Evolutionary conservation across 1,139 yeast genomes (phyloP).

Genomic region (Entelexis paramagnoliae): DNA sequence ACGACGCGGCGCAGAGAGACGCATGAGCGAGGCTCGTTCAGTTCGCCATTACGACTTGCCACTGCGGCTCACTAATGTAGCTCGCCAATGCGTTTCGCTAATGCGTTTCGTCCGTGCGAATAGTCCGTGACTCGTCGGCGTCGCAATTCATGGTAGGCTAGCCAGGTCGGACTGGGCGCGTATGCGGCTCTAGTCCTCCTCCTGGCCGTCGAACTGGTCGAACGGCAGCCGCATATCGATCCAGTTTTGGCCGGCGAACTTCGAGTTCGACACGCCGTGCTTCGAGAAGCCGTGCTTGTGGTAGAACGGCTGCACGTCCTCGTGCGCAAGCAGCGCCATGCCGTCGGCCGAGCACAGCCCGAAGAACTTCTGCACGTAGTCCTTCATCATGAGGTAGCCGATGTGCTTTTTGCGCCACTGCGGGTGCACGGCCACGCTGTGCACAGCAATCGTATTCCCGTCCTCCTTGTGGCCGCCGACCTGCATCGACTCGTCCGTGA

Average conservation of each 20-base stretch:
- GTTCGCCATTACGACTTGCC: no score
- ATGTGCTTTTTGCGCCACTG: conserved; percentile 71
- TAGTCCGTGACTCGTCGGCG: no score
- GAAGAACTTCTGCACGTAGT: conserved; percentile 79
- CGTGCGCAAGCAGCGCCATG: conserved; percentile 64
- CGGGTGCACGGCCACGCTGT: conserved; percentile 68
- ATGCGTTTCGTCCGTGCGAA: no score
- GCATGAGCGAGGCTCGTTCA: no score
- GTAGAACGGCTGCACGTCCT: conserved; percentile 61
- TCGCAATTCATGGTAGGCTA: no score
- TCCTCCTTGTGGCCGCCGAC: conserved; percentile 60
- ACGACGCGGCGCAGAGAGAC: no score
- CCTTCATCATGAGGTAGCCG: conserved; percentile 74
- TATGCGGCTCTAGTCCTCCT: conserved; percentile 2
- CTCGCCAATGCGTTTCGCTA: no score
- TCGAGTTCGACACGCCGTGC: conserved; percentile 50
- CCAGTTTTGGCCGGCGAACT: conserved; percentile 56
- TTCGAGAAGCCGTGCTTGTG: conserved; percentile 66
- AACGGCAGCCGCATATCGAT: conserved; percentile 54
- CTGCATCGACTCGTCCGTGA: conserved; percentile 59
- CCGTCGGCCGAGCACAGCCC: conserved; percentile 79
- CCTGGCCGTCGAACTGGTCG: conserved; percentile 28
- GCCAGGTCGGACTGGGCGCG: no score
- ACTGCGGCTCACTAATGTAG: no score
- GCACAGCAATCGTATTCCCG: conserved; percentile 68